These are phyloP conservation scores for Pseudonitzschia pungens DNA, from an alignment of 108 stramenopile species.

Conservation along the genomic window DNA sequence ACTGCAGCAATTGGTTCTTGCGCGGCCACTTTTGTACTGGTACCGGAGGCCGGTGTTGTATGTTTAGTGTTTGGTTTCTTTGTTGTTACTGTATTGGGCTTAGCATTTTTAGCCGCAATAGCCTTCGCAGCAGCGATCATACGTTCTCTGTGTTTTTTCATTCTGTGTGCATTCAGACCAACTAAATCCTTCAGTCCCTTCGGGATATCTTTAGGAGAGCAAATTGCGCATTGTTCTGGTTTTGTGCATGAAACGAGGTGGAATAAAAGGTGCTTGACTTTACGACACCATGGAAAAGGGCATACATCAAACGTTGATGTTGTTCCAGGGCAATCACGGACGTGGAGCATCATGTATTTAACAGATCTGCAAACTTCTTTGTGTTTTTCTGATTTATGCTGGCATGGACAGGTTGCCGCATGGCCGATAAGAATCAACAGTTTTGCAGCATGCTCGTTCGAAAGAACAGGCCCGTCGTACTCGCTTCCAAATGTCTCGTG, in stretches of 20 bases:
- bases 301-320: conserved; percentile 80
- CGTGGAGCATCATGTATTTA: conserved; percentile 92
- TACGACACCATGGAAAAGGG: conserved; percentile 93
- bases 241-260: conserved; percentile 79
- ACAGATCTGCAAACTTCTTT: conserved; percentile 75
- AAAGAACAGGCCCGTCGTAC: conserved; percentile 66
- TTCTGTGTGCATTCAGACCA: conserved; percentile 62
- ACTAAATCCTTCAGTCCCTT: conserved; percentile 49
- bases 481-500: conserved; percentile 76
- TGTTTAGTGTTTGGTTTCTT: conserved; percentile 1
- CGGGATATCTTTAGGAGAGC: conserved; percentile 51
- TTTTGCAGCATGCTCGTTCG: conserved; percentile 59
- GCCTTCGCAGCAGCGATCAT: conserved; percentile 27
- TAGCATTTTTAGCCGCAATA: not conserved
- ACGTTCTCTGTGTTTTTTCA: conserved; percentile 41
- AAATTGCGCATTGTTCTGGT: conserved; percentile 56
- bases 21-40: not conserved
- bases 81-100: not conserved
- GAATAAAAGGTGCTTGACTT: conserved; percentile 83
- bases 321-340: conserved; percentile 88
- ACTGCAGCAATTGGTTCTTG: not conserved
- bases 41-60: not conserved
- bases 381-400: conserved; percentile 67
- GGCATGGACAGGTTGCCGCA: conserved; percentile 71
- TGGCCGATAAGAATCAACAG: conserved; percentile 79